Evolutionary conservation across 2,329 filamentous ascomycete genomes (phyloP).

Genomic region (Alternaria sp.): DNA sequence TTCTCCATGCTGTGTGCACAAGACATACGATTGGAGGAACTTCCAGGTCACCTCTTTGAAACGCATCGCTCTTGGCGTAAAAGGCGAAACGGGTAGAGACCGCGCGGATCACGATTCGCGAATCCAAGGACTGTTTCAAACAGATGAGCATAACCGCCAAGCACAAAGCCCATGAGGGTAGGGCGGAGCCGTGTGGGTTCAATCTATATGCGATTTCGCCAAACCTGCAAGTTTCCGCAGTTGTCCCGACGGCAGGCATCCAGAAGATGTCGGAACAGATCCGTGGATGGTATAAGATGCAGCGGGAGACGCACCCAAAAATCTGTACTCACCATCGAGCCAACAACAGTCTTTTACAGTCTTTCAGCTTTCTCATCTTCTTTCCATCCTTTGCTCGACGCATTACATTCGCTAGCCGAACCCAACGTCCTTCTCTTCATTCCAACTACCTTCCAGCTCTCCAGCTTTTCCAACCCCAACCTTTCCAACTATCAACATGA

Average conservation of each 20-base stretch:
- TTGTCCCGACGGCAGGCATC: background rate
- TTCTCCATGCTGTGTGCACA: background rate
- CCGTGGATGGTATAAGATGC: constrained; percentile 19
- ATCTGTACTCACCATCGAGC: constrained; percentile 24
- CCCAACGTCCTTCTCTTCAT: constrained; percentile 18
- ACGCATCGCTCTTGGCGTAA: constrained; percentile 5
- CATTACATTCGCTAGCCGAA: constrained; percentile 27
- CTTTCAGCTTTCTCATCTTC: constrained; percentile 9
- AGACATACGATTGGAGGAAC: constrained; percentile 3
- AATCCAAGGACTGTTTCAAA: constrained; percentile 23
- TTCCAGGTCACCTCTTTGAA: constrained; percentile 7
- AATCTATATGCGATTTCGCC: constrained; percentile 8
- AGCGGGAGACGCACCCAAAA: constrained; percentile 1
- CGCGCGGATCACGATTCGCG: constrained; percentile 12
- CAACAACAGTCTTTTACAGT: constrained; percentile 20
- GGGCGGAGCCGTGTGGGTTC: constrained; percentile 3
- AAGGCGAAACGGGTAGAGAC: constrained; percentile 4
- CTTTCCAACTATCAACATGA: constrained; percentile 34
- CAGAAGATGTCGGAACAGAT: background rate
- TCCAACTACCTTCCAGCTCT: constrained; percentile 2
- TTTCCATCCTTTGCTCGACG: constrained; percentile 28
- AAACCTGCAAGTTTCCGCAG: background rate
- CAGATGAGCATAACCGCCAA: constrained; percentile 17
- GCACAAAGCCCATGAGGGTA: background rate
- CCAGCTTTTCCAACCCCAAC: constrained; percentile 12